Evolutionary conservation across 2,329 filamentous ascomycete genomes (phyloP).

Genomic region (Phialemoniopsis sp.): DNA sequence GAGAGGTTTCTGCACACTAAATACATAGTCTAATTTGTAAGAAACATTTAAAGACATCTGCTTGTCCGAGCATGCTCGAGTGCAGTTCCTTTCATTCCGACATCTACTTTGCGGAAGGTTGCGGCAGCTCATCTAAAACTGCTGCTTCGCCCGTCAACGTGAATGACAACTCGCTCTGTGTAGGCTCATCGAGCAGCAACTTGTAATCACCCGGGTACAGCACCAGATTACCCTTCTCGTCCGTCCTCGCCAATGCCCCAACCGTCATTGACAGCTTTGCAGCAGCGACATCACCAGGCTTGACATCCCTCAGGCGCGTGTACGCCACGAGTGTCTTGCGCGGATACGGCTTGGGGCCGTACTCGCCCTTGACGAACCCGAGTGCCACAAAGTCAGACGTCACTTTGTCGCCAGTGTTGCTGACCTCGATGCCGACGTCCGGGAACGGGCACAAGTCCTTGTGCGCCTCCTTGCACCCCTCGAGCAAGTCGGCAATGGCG

Average conservation of each 20-base stretch:
- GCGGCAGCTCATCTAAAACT: constrained; percentile 27
- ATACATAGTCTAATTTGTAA: too few relatives aligned
- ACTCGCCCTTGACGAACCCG: constrained; percentile 37
- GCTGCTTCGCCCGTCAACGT: constrained; percentile 34
- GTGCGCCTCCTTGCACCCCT: constrained; percentile 27
- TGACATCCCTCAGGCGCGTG: constrained; percentile 31
- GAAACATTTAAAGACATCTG: too few relatives aligned
- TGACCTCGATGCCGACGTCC: constrained; percentile 32
- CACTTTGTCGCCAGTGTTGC: constrained; percentile 33
- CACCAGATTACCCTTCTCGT: constrained; percentile 43
- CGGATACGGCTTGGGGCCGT: constrained; percentile 42
- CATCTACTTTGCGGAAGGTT: constrained; percentile 2
- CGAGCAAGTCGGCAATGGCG: constrained; percentile 27
- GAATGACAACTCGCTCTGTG: constrained; percentile 31
- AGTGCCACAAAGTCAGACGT: constrained; percentile 48
- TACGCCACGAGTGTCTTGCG: constrained; percentile 47
- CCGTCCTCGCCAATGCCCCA: constrained; percentile 40
- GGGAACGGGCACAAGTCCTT: constrained; percentile 36
- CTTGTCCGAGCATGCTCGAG: too few relatives aligned
- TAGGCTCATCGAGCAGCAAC: constrained; percentile 37
- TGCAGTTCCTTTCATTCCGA: too few relatives aligned
- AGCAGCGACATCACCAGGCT: constrained; percentile 19
- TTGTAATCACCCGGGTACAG: constrained; percentile 48
- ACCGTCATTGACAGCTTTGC: constrained; percentile 36
- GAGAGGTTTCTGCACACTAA: too few relatives aligned